These are phyloP conservation scores for Neocucurbitaria cava DNA, from an alignment of 2,329 filamentous ascomycete species.

Conservation along the genomic window DNA sequence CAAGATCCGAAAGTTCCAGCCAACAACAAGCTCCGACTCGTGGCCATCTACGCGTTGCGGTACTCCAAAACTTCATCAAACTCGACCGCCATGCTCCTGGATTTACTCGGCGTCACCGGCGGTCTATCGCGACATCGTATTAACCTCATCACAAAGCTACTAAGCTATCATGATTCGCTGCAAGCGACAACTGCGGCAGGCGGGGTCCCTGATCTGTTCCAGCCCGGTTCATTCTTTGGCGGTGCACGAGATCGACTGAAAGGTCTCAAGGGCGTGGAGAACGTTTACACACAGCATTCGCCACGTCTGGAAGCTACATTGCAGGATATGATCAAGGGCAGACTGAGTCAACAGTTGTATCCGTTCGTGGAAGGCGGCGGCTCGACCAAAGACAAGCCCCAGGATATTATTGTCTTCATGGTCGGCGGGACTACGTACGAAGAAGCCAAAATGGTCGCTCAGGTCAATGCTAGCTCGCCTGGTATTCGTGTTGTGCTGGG, in stretches of 20 bases:
- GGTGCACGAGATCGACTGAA: conserved; percentile 88
- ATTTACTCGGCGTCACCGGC: conserved; percentile 85
- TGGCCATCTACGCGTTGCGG: conserved; percentile 92
- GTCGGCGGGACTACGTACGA: conserved; percentile 94
- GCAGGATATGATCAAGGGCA: conserved; percentile 91
- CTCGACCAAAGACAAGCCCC: conserved; percentile 90
- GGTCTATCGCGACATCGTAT: conserved; percentile 77
- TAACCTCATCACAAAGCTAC: conserved; percentile 79
- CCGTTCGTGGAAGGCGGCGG: conserved; percentile 91
- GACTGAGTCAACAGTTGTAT: conserved; percentile 84
- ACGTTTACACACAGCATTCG: conserved; percentile 98
- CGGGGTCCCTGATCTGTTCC: conserved; percentile 90
- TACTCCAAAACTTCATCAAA: conserved; percentile 89
- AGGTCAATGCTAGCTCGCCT: conserved; percentile 88
- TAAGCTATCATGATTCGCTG: conserved; percentile 85
- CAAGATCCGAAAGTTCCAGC: conserved; percentile 77
- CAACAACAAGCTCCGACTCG: conserved; percentile 86
- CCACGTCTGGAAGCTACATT: conserved; percentile 85
- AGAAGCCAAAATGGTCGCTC: conserved; percentile 94
- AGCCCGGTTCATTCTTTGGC: conserved; percentile 85
- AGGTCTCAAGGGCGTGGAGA: conserved; percentile 95
- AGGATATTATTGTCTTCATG: conserved; percentile 95
- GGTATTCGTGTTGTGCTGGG: conserved; percentile 89
- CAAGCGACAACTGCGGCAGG: conserved; percentile 75
- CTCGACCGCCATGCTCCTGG: conserved; percentile 81